Evolutionary conservation across 257 asterid genomes (phyloP).

Genomic region (Scutellaria galericulata): DNA sequence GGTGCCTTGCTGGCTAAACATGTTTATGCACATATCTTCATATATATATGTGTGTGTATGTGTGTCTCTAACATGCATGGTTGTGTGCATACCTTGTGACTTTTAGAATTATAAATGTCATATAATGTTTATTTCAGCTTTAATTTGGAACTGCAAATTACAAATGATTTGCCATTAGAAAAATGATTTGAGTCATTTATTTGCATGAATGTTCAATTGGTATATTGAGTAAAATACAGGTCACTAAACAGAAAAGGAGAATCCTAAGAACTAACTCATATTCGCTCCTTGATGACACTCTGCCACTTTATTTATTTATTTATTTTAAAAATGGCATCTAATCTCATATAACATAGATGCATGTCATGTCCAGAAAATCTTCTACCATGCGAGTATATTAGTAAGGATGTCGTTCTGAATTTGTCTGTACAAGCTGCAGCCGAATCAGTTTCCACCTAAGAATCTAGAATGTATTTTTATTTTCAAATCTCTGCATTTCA

Average conservation of each 20-base stretch:
- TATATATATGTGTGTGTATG: too few relatives aligned
- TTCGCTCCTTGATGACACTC: slow-evolving; percentile 16
- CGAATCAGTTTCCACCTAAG: neutral
- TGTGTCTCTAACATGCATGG: neutral
- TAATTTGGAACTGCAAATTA: neutral
- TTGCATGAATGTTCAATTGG: neutral
- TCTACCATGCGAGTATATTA: slow-evolving; percentile 5
- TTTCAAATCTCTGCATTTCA: slow-evolving; percentile 10
- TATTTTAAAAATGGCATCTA: too few relatives aligned
- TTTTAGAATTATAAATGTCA: neutral
- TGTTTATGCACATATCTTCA: slow-evolving; percentile 6
- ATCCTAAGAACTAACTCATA: neutral
- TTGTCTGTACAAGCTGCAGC: neutral
- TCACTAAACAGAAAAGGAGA: neutral
- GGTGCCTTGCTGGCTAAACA: slow-evolving; percentile 4
- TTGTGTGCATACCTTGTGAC: neutral
- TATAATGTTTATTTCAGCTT: neutral
- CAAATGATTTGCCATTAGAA: neutral
- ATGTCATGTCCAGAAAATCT: neutral
- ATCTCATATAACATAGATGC: too few relatives aligned
- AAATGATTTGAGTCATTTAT: neutral
- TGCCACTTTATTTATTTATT: too few relatives aligned
- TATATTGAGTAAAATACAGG: slow-evolving; percentile 11
- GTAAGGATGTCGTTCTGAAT: neutral
- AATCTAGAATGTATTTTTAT: neutral